A percentile compares a stretch with the other conserved stretches of the same genome.
phyloP scores from a whole-genome alignment of 2,329 filamentous ascomycete genomes.

The Fusarium chuoi region DNA sequence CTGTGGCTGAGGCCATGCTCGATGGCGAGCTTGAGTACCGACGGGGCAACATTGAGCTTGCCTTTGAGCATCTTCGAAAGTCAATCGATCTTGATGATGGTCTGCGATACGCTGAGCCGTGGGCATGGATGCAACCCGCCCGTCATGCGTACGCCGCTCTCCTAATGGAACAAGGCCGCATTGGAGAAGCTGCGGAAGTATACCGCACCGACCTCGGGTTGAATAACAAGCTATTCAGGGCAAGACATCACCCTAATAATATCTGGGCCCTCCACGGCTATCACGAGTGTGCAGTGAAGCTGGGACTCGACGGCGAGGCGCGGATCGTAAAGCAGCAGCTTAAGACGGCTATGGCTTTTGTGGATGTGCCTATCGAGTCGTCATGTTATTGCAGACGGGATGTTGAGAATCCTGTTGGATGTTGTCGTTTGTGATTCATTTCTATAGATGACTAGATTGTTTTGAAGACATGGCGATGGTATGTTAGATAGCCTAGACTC shows the following conservation, averaged over 20 bases:
- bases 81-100: slow-evolving; percentile 68
- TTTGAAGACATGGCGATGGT: not conserved
- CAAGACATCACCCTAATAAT: slow-evolving; percentile 74
- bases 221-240: slow-evolving; percentile 66
- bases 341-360: slow-evolving; percentile 61
- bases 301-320: slow-evolving; percentile 55
- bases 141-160: slow-evolving; percentile 75
- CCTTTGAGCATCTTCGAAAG: slow-evolving; percentile 65
- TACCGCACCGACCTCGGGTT: slow-evolving; percentile 70
- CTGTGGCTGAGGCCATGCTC: slow-evolving; percentile 71
- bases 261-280: slow-evolving; percentile 79
- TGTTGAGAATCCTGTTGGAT: not conserved
- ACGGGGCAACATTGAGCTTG: slow-evolving; percentile 63
- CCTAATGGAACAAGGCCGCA: slow-evolving; percentile 69
- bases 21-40: slow-evolving; percentile 79
- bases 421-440: slow-evolving; percentile 8
- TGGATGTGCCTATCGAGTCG: slow-evolving; percentile 65
- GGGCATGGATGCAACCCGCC: slow-evolving; percentile 80
- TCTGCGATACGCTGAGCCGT: slow-evolving; percentile 76
- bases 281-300: slow-evolving; percentile 70
- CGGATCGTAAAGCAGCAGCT: slow-evolving; percentile 55
- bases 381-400: slow-evolving; percentile 43
- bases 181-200: slow-evolving; percentile 63
- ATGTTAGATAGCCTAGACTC: not conserved
- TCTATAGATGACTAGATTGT: not conserved